Evolutionary conservation across 306 rosid genomes (phyloP).

Genomic region (Ziziphus jujuba): DNA sequence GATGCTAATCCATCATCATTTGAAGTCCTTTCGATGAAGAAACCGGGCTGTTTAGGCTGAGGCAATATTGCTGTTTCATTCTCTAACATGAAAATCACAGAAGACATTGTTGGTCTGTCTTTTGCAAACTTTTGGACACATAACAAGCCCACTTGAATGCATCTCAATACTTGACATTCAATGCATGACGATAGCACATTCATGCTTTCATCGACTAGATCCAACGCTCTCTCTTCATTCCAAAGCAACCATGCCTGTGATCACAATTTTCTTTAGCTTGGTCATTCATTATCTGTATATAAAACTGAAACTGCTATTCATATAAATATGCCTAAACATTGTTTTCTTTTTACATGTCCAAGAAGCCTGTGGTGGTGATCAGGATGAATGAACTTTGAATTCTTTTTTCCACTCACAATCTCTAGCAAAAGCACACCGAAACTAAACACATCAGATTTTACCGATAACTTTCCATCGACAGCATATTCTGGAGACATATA

Average conservation of each 20-base stretch:
- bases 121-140: too few species aligned
- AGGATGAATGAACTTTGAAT: constrained; percentile 4
- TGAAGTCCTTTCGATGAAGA: constrained; percentile 26
- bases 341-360: too few species aligned
- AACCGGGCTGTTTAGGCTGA: constrained; percentile 28
- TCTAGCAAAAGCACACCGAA: constrained; percentile 25
- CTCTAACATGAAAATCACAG: too few species aligned
- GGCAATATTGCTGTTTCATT: constrained; percentile 22
- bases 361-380: constrained; percentile 12
- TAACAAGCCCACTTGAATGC: too few species aligned
- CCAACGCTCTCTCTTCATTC: constrained; percentile 30
- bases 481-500: constrained; percentile 28
- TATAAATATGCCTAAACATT: too few species aligned
- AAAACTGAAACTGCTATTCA: too few species aligned
- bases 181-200: constrained; percentile 13
- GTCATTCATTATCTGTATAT: too few species aligned
- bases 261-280: too few species aligned
- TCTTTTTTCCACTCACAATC: constrained; percentile 22
- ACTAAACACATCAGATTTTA: constrained; percentile 16
- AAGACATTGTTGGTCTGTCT: too few species aligned
- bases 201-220: constrained; percentile 30
- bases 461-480: constrained; percentile 19
- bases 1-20: background rate
- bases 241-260: constrained; percentile 41
- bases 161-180: too few species aligned